Conservation (phyloP, 2,329 filamentous ascomycete species). For the Hymenoscyphus linearis region DNA sequence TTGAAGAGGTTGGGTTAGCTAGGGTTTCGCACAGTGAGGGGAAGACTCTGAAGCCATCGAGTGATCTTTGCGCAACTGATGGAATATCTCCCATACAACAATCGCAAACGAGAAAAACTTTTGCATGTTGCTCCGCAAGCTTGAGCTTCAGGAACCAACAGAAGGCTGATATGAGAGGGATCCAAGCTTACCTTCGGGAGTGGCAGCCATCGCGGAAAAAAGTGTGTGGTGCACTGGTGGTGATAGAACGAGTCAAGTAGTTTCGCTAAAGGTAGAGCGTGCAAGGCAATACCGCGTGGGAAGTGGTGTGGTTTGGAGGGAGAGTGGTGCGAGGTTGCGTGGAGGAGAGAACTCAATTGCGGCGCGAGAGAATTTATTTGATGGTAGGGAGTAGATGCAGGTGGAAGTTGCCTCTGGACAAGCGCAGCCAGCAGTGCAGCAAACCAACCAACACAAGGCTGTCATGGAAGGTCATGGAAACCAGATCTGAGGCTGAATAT, state of each 20-base stretch:
- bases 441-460: conserved; percentile 1
- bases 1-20: conserved; percentile 4
- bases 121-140: background rate
- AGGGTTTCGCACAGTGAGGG: conserved; percentile 2
- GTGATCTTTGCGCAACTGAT: background rate
- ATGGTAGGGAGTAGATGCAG: too few species aligned
- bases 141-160: background rate
- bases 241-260: background rate
- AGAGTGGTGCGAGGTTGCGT: background rate
- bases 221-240: background rate
- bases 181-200: conserved; percentile 30
- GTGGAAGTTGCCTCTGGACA: background rate
- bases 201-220: conserved; percentile 21
- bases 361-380: conserved; percentile 5
- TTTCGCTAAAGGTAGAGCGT: background rate
- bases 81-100: background rate
- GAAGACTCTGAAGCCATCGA: background rate
- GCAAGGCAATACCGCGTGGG: background rate
- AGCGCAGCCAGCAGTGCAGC: conserved; percentile 8
- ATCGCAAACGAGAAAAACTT: background rate
- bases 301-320: too few species aligned
- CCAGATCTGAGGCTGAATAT: background rate
- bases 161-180: conserved; percentile 5
- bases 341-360: background rate
- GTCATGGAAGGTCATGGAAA: conserved; percentile 11